These are phyloP conservation scores for Curvularia sp. DNA, from an alignment of 2,329 filamentous ascomycete species.

Conservation along the genomic window DNA sequence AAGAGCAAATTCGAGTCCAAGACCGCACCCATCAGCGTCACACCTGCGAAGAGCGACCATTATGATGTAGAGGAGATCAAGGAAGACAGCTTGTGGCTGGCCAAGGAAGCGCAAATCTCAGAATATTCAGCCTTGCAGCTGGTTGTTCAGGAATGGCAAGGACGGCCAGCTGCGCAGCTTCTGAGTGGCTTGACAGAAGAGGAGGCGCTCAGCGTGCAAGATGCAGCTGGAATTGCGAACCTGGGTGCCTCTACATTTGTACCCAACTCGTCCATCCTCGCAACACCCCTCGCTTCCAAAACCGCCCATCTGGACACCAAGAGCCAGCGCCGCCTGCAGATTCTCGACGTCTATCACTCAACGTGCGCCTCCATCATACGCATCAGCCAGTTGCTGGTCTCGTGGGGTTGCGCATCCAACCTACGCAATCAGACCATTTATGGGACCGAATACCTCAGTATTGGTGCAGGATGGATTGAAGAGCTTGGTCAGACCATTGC, in stretches of 20 bases:
- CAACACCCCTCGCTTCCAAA: slow-evolving; percentile 32
- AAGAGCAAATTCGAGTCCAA: slow-evolving; percentile 80
- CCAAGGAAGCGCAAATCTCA: slow-evolving; percentile 77
- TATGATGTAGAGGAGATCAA: slow-evolving; percentile 83
- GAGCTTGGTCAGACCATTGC: slow-evolving; percentile 42
- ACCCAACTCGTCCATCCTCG: slow-evolving; percentile 53
- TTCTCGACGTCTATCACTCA: slow-evolving; percentile 73
- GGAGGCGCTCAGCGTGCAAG: slow-evolving; percentile 76
- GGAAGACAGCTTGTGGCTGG: slow-evolving; percentile 84
- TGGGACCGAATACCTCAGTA: slow-evolving; percentile 38
- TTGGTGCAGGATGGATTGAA: slow-evolving; percentile 43
- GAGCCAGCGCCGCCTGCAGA: slow-evolving; percentile 68
- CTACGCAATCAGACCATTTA: slow-evolving; percentile 40
- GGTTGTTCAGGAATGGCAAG: slow-evolving; percentile 83
- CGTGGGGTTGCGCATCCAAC: slow-evolving; percentile 41
- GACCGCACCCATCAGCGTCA: slow-evolving; percentile 84
- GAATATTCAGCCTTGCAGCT: slow-evolving; percentile 82
- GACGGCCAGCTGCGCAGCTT: slow-evolving; percentile 75
- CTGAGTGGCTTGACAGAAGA: slow-evolving; percentile 76
- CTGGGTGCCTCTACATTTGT: slow-evolving; percentile 60
- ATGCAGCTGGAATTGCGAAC: slow-evolving; percentile 72
- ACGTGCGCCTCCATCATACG: slow-evolving; percentile 66
- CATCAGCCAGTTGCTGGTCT: slow-evolving; percentile 47
- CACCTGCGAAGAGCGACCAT: slow-evolving; percentile 69
- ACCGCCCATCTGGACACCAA: slow-evolving; percentile 63